Conservation (phyloP, 805 yeast genomes). For the Wickerhamiella cacticola region DNA sequence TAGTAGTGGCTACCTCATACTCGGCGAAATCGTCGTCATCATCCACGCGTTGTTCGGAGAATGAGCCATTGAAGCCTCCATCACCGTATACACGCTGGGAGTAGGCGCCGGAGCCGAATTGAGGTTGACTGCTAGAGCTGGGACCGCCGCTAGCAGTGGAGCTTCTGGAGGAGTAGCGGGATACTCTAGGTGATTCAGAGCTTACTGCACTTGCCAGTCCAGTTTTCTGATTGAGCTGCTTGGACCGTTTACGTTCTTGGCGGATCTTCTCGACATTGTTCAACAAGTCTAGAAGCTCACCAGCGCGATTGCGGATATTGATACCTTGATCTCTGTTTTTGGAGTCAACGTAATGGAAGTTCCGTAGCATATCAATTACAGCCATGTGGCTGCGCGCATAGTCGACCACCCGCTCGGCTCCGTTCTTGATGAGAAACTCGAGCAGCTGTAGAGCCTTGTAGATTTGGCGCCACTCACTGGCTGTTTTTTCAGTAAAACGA, state of each 20-base stretch:
- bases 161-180: constrained; percentile 21
- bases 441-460: constrained; percentile 86
- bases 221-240: constrained; percentile 69
- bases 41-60: constrained; percentile 19
- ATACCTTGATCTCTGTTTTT: constrained; percentile 94
- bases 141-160: constrained; percentile 11
- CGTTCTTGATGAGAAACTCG: constrained; percentile 83
- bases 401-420: constrained; percentile 89
- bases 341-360: constrained; percentile 87
- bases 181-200: constrained; percentile 21
- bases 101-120: constrained; percentile 28
- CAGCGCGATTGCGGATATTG: constrained; percentile 84
- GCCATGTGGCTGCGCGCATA: constrained; percentile 78
- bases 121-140: constrained; percentile 20
- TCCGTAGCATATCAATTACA: constrained; percentile 73
- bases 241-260: constrained; percentile 80
- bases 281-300: constrained; percentile 56
- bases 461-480: constrained; percentile 96
- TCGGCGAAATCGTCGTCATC: constrained; percentile 19
- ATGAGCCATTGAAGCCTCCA: constrained; percentile 31
- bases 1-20: constrained; percentile 21
- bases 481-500: constrained; percentile 90
- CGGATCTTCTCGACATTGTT: constrained; percentile 68
- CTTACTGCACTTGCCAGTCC: constrained; percentile 37
- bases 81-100: constrained; percentile 32